These are phyloP conservation scores for Hypoxylon sp. DNA, from an alignment of 2,329 filamentous ascomycete species.

Conservation along the genomic window DNA sequence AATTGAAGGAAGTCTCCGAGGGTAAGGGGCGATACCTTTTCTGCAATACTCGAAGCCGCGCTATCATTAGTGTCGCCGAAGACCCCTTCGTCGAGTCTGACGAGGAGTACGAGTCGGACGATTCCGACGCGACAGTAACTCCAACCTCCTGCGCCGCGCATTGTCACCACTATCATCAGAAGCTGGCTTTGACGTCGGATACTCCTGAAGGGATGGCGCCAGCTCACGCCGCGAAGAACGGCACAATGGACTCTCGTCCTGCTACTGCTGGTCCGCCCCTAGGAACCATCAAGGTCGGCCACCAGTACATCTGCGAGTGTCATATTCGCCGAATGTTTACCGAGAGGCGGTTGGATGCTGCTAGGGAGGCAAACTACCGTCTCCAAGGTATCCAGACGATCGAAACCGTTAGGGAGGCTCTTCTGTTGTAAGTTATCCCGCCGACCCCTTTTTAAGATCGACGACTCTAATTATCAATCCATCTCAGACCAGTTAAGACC, in stretches of 20 bases:
- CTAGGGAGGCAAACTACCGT: slow-evolving; percentile 84
- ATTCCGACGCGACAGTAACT: slow-evolving; percentile 34
- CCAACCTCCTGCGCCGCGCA: slow-evolving; percentile 19
- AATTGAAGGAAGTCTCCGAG: neutral
- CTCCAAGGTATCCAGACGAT: slow-evolving; percentile 92
- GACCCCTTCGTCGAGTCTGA: slow-evolving; percentile 20
- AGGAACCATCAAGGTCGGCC: slow-evolving; percentile 56
- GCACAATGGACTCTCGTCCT: slow-evolving; percentile 19
- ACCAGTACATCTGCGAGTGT: slow-evolving; percentile 86
- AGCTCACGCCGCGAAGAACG: slow-evolving; percentile 36
- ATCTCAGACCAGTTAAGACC: slow-evolving; percentile 82
- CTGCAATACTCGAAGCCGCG: neutral
- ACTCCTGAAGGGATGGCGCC: slow-evolving; percentile 37
- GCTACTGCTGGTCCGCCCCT: slow-evolving; percentile 44
- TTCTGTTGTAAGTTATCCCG: slow-evolving; percentile 78
- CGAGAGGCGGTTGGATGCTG: slow-evolving; percentile 78
- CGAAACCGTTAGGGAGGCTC: slow-evolving; percentile 82
- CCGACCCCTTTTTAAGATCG: neutral
- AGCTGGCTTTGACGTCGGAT: neutral
- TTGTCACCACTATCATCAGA: neutral
- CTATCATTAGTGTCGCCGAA: neutral
- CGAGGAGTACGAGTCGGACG: slow-evolving; percentile 15
- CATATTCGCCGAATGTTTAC: slow-evolving; percentile 81
- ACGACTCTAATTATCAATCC: slow-evolving; percentile 15
- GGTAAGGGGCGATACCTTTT: neutral